phyloP scores from a whole-genome alignment of 2,329 filamentous ascomycete genomes.

The Penicillium sp. region DNA sequence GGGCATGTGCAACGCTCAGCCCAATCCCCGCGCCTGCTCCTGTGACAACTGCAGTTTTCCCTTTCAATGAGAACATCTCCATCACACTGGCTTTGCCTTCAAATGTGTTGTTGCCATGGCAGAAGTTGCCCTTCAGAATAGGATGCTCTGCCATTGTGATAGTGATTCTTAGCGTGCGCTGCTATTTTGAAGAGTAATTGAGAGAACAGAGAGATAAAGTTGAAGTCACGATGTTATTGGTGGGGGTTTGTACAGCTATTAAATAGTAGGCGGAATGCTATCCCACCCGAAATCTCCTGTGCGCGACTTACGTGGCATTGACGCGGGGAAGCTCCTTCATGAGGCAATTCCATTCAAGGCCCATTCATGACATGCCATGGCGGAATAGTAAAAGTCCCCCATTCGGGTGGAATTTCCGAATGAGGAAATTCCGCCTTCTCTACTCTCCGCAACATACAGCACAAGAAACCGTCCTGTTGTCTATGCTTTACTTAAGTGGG shows the following conservation, averaged over 20 bases:
- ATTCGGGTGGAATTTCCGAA: neutral
- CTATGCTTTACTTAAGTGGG: too few relatives aligned
- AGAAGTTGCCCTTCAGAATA: conserved; percentile 41
- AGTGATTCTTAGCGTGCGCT: neutral
- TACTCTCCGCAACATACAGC: neutral
- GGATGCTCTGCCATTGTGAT: neutral
- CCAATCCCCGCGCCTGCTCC: conserved; percentile 72
- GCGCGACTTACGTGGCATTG: neutral
- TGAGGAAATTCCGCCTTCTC: neutral
- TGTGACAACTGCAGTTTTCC: conserved; percentile 68
- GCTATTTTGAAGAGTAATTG: neutral
- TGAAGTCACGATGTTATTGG: neutral
- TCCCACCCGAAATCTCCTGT: neutral
- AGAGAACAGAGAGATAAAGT: neutral
- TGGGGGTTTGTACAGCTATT: neutral
- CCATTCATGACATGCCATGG: neutral
- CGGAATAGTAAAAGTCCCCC: neutral
- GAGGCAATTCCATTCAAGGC: neutral
- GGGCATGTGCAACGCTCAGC: conserved; percentile 61
- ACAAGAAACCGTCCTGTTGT: too few relatives aligned
- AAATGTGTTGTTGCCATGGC: conserved; percentile 56
- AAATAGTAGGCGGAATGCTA: neutral
- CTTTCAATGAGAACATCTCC: conserved; percentile 68
- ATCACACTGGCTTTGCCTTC: conserved; percentile 49
- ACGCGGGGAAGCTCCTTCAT: neutral